Evolutionary conservation across 73 alveolate genomes (phyloP).

Genomic region (Durusdinium trenchii): DNA sequence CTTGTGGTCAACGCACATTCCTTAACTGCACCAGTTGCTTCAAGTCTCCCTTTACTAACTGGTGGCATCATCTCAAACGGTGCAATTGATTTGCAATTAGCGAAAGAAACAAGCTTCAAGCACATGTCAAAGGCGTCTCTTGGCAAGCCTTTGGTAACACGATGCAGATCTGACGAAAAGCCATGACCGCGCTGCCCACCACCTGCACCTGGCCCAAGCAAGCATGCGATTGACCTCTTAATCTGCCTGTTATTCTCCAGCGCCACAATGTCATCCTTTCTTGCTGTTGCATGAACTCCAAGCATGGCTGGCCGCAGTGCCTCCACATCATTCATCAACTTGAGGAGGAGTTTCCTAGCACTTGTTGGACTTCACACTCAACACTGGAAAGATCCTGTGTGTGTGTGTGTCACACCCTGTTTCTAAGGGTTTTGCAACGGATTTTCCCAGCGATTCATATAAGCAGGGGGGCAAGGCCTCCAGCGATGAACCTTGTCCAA

Average conservation of each 20-base stretch:
- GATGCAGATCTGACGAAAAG: slow-evolving; percentile 91
- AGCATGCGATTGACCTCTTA: background rate
- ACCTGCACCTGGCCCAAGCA: slow-evolving; percentile 54
- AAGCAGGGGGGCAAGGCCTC: too few species aligned
- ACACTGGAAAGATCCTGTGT: too few species aligned
- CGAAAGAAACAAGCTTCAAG: too few species aligned
- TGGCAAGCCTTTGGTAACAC: slow-evolving; percentile 32
- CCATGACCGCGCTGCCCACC: slow-evolving; percentile 94
- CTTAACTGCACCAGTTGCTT: too few species aligned
- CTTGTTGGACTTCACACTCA: background rate
- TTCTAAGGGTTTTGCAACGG: too few species aligned
- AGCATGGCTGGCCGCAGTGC: background rate
- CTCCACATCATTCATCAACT: slow-evolving; percentile 89
- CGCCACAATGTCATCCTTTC: background rate
- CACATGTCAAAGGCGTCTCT: background rate
- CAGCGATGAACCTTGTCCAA: too few species aligned
- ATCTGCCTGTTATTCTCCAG: background rate
- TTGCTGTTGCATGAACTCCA: background rate
- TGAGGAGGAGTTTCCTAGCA: slow-evolving; percentile 88
- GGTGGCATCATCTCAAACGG: too few species aligned
- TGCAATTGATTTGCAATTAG: too few species aligned
- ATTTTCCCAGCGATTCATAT: too few species aligned
- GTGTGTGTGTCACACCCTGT: too few species aligned
- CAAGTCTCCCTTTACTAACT: background rate
- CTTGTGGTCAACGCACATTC: too few species aligned